Conservation (phyloP, 768 basidiomycete genomes). For the Phanerodontia chrysosporium region DNA sequence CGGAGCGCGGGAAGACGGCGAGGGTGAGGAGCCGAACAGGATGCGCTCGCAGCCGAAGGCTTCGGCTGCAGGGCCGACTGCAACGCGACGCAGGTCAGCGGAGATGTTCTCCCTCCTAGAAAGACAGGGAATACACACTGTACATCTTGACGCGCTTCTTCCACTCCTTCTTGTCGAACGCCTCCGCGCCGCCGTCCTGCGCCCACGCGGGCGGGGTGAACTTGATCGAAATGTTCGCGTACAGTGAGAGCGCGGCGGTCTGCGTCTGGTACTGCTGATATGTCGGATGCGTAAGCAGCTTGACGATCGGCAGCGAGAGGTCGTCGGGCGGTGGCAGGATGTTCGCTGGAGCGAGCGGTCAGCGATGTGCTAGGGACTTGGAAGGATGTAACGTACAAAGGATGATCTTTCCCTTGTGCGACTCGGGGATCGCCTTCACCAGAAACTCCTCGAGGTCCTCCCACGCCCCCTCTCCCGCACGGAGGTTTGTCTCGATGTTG, state of each 20-base stretch:
- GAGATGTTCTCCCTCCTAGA: not conserved
- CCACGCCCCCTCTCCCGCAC: slow-evolving; percentile 46
- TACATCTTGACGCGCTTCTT: slow-evolving; percentile 79
- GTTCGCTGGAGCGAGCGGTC: slow-evolving; percentile 51
- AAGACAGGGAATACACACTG: slow-evolving; percentile 45
- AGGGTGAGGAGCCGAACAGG: slow-evolving; percentile 76
- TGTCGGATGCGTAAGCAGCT: slow-evolving; percentile 72
- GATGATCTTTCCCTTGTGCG: slow-evolving; percentile 50
- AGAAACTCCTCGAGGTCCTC: slow-evolving; percentile 73
- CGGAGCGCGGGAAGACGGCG: slow-evolving; percentile 40
- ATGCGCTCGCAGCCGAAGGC: slow-evolving; percentile 84
- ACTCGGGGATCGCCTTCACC: slow-evolving; percentile 47
- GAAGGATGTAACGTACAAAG: slow-evolving; percentile 43
- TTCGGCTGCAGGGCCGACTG: slow-evolving; percentile 79
- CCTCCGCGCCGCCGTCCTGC: slow-evolving; percentile 30
- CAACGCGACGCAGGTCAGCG: not conserved
- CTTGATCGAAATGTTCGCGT: slow-evolving; percentile 67
- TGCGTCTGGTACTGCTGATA: slow-evolving; percentile 73
- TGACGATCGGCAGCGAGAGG: slow-evolving; percentile 66
- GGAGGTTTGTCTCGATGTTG: slow-evolving; percentile 54
- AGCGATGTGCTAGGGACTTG: not conserved
- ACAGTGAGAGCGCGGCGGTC: slow-evolving; percentile 67
- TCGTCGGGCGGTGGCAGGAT: slow-evolving; percentile 77
- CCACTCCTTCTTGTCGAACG: slow-evolving; percentile 55
- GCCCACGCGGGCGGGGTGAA: slow-evolving; percentile 75